Base-by-base conservation (phyloP, 352 stramenopile species). In the Phytophthora macrochlamydospora region DNA sequence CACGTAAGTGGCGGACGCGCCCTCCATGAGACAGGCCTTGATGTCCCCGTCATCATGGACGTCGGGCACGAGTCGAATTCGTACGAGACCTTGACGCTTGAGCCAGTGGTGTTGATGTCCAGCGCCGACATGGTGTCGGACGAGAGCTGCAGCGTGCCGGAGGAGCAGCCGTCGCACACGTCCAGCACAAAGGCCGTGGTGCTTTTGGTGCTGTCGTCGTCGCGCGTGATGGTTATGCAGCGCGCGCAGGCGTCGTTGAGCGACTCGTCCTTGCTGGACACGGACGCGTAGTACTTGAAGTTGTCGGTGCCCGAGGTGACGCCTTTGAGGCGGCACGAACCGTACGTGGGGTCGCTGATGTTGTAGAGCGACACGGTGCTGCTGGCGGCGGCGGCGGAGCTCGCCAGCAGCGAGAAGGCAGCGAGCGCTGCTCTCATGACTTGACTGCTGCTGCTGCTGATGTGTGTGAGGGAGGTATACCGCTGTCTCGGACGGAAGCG, bases 11-110 rank as follows among this genome's bases (percentile, higher is more conserved):
- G 78, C 78, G 24, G 83, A 92, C 29, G 81, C 83, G 38, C 87
- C 87, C 55, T 95, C 87, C 85, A 94, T 94, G 5, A 93, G 63
- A 61, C 87, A 95, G 43, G 85, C 87, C 60, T 87, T 86, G 31
- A 95, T 82, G 59, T 89, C 77, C 87, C 87, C n/a, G 79, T 69
- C 55, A 91, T 64, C 44, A 92, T 76, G 14, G 71, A 67, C 32
- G 69, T 53, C 2, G 87, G 84, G 57, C 87, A 95, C 46, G 59
- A 79, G 11, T 79, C 59, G 35, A 86, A 92, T 69, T 79, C 72
- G 73, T 88, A 94, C 51, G 75, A 72, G 11, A 89, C 81, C 7
- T 69, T 78, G n/a, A 71, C 76, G 51, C 68, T 78, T 3, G 44
- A 43, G 56, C 63, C 62, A 32, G 83, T 91, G 13, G 73, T 55